These are phyloP conservation scores for Sarocladium strictum DNA, from an alignment of 2,329 filamentous ascomycete genomes.

Conservation along the genomic window DNA sequence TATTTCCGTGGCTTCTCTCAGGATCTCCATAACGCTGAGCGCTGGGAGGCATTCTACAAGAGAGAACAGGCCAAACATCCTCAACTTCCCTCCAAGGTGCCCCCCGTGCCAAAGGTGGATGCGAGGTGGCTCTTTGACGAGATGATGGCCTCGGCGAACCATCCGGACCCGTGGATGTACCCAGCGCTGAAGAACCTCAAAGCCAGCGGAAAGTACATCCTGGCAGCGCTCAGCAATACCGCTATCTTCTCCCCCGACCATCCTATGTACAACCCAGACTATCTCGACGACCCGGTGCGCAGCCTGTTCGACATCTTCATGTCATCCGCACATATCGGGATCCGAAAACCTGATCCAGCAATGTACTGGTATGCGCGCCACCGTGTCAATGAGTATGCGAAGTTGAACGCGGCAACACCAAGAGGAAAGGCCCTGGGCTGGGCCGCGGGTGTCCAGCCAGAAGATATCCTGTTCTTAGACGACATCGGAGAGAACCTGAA, in stretches of 20 bases:
- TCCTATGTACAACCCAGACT: constrained; percentile 50
- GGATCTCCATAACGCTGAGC: constrained; percentile 60
- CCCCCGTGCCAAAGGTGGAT: constrained; percentile 67
- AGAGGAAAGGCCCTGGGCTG: constrained; percentile 37
- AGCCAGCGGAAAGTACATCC: constrained; percentile 56
- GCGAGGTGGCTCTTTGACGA: constrained; percentile 77
- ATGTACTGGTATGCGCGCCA: constrained; percentile 73
- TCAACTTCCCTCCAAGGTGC: constrained; percentile 34
- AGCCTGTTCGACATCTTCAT: constrained; percentile 81
- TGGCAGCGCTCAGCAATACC: constrained; percentile 87
- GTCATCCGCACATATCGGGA: constrained; percentile 76
- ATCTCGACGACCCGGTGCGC: constrained; percentile 51
- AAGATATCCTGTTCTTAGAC: constrained; percentile 80
- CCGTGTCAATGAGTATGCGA: constrained; percentile 58
- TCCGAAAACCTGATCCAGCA: constrained; percentile 77
- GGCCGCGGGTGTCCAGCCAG: constrained; percentile 46
- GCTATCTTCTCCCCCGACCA: constrained; percentile 77
- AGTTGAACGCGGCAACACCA: constrained; percentile 36
- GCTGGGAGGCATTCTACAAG: constrained; percentile 65
- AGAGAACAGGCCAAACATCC: constrained; percentile 36
- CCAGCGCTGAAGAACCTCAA: constrained; percentile 70
- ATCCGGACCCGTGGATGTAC: constrained; percentile 80
- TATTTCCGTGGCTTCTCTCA: constrained; percentile 73
- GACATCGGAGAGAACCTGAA: constrained; percentile 94
- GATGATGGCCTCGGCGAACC: constrained; percentile 74